Evolutionary conservation across 805 yeast genomes (phyloP).

Genomic region (Metschnikowia peoriensis): DNA sequence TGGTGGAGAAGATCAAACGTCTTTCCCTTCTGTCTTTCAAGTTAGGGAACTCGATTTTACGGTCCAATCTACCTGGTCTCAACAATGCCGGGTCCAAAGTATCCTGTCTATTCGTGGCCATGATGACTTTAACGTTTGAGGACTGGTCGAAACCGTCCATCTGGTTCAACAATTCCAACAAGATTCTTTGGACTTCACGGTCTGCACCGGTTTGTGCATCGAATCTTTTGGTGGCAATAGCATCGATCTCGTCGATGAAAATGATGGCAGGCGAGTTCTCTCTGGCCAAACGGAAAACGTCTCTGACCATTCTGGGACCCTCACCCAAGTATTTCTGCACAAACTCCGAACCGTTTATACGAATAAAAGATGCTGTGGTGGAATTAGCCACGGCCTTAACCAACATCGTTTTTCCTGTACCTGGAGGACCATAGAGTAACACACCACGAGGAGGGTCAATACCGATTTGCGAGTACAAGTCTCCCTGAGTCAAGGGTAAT

Average conservation of each 20-base stretch:
- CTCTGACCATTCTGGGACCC: constrained; percentile 99
- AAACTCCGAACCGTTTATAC: constrained; percentile 97
- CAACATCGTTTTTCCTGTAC: constrained; percentile 98
- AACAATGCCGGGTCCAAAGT: constrained; percentile 96
- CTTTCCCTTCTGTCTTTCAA: constrained; percentile 97
- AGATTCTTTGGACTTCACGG: constrained; percentile 97
- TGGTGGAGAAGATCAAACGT: constrained; percentile 91
- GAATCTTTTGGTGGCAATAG: constrained; percentile 97
- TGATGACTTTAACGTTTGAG: constrained; percentile 92
- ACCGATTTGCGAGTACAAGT: constrained; percentile 94
- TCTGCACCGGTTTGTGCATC: constrained; percentile 99
- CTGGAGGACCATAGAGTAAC: constrained; percentile 97
- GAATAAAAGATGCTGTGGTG: constrained; percentile 91
- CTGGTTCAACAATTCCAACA: constrained; percentile 92
- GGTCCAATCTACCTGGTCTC: constrained; percentile 97
- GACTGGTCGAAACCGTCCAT: constrained; percentile 99
- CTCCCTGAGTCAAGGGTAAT: constrained; percentile 92
- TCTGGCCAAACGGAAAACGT: constrained; percentile 93
- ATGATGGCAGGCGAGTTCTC: constrained; percentile 97
- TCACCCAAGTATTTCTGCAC: constrained; percentile 98
- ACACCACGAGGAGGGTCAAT: constrained; percentile 99
- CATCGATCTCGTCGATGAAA: constrained; percentile 97
- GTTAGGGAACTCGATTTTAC: constrained; percentile 97
- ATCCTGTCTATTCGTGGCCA: constrained; percentile 99
- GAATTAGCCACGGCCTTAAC: constrained; percentile 98